phyloP scores from a whole-genome alignment of 306 rosid genomes.

The Rosa multiflora region DNA sequence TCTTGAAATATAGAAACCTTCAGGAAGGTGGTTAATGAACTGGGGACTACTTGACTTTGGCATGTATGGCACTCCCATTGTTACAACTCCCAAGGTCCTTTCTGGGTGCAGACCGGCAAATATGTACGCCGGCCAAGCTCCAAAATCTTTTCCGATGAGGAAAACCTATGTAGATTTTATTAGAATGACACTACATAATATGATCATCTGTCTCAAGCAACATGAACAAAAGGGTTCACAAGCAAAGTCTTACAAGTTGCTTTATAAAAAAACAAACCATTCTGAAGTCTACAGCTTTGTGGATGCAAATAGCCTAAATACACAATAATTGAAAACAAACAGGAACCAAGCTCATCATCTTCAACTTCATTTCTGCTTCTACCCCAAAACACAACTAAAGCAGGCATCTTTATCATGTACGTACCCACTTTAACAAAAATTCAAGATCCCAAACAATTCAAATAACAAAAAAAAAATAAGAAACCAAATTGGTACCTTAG shows the following conservation, averaged over 20 bases:
- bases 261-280: background rate
- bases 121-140: conserved; percentile 47
- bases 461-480: no score
- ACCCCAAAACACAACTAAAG: background rate
- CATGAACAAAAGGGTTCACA: background rate
- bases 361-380: background rate
- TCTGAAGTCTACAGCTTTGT: background rate
- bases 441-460: background rate
- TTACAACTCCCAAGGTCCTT: conserved; percentile 63
- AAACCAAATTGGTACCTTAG: conserved; percentile 40
- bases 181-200: background rate
- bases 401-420: background rate
- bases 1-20: conserved; percentile 78
- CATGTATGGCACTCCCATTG: conserved; percentile 59
- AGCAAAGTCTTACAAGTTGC: background rate
- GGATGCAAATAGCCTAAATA: background rate
- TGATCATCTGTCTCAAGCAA: background rate
- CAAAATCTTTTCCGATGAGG: conserved; percentile 77
- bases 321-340: background rate
- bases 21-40: conserved; percentile 33
- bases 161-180: conserved; percentile 39
- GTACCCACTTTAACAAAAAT: background rate
- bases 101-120: conserved; percentile 61
- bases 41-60: conserved; percentile 35
- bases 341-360: background rate